Evolutionary conservation across 2,329 filamentous ascomycete species (phyloP).

Genomic region (Aspergillus phoenicis): DNA sequence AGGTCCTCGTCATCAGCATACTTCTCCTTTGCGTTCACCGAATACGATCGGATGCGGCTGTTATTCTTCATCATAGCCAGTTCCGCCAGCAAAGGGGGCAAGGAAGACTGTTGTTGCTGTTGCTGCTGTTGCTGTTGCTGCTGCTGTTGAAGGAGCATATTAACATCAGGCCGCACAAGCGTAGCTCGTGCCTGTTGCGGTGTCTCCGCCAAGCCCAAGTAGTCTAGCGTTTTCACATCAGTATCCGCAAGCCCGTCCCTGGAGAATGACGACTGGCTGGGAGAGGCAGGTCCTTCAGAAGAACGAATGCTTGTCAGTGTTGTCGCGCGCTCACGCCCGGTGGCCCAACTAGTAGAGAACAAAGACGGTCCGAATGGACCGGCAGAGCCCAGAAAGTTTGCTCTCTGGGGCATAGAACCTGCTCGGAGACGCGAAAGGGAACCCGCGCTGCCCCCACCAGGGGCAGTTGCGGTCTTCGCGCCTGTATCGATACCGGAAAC

Average conservation of each 20-base stretch:
- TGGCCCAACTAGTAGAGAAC: conserved; percentile 84
- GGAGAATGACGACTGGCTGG: conserved; percentile 82
- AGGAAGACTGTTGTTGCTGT: conserved; percentile 45
- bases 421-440: conserved; percentile 83
- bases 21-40: conserved; percentile 97
- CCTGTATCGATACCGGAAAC: conserved; percentile 44
- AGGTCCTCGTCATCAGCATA: conserved; percentile 89
- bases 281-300: conserved; percentile 82
- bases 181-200: conserved; percentile 78
- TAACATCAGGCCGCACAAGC: conserved; percentile 64
- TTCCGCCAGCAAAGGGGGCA: conserved; percentile 70
- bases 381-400: conserved; percentile 63
- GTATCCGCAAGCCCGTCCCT: conserved; percentile 81
- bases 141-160: conserved; percentile 53
- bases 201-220: conserved; percentile 90
- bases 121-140: conserved; percentile 54
- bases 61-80: conserved; percentile 75
- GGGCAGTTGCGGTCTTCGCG: conserved; percentile 44
- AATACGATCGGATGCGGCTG: conserved; percentile 94
- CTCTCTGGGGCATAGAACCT: conserved; percentile 90
- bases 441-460: conserved; percentile 64
- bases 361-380: conserved; percentile 83
- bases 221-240: conserved; percentile 92
- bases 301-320: conserved; percentile 90
- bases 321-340: conserved; percentile 77